Evolutionary conservation across 352 stramenopile species (phyloP), one percentile per base, ranked within the genome.

Genomic region (Phytophthora gonapodyides): DNA sequence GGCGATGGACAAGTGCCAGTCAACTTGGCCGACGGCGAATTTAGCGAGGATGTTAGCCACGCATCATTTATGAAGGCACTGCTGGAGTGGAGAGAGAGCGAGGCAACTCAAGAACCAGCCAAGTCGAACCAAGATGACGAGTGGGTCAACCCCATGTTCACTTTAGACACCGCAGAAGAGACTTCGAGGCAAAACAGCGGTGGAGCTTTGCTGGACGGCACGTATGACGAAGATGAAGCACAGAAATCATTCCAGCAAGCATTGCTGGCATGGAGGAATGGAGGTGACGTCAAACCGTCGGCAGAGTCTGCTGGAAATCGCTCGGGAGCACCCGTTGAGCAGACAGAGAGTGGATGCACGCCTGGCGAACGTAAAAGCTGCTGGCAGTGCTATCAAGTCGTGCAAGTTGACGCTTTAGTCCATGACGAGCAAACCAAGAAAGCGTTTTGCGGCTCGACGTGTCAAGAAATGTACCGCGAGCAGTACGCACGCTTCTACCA

Each of bases 371-470:
- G 76, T 19, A 85, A 83, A 58, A 87, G 82, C 57, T 95, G 84
- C 47, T 95, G 86, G 86, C 84, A 95, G 34, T 95, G 86, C 51
- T 95, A 95, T 61, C 69, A 67, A 4, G 55, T 95, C 15, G 57
- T 75, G 31, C 65, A 61, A 37, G 61, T 61, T 5, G 78, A 89
- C 8, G 40, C 37, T 2, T 57, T 91, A 10, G 36, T 88, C 0
- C 46, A 67, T 5, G 86, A 93, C 33, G 51, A 59, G 0, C 59
- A 70, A 44, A 85, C 78, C 8, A 54, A 57, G 2, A 87, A 88
- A 15, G 42, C 36, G 2, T 95, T 94, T 56, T 94, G 85, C 44
- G 62, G 67, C 0, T 21, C 35, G 0, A 16, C 24, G 2, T 94
- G 85, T 42, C 65, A 73, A 59, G 52, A 40, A 16, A 35, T 55